These are phyloP conservation scores for Vicia faba DNA, from an alignment of 306 rosid species.

Conservation along the genomic window DNA sequence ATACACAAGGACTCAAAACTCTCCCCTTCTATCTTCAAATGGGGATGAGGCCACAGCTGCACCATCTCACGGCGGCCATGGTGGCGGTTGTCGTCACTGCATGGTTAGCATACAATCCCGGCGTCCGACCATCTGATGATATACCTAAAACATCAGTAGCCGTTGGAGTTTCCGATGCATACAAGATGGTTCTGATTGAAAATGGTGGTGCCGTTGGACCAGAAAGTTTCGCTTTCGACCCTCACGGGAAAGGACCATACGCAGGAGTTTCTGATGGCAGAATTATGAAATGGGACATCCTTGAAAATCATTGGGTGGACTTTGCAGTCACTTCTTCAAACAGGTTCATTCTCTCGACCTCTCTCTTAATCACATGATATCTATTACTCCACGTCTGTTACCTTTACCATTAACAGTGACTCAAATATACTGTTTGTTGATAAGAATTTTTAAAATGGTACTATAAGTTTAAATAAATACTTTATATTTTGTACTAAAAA, in stretches of 20 bases:
- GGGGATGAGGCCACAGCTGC: constrained; percentile 18
- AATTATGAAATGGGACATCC: constrained; percentile 63
- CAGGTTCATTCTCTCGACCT: constrained; percentile 39
- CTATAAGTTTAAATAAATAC: no score
- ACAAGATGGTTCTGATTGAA: constrained; percentile 42
- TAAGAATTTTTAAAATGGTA: no score
- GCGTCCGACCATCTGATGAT: no score
- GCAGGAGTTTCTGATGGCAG: constrained; percentile 72
- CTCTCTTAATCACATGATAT: neutral
- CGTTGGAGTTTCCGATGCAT: neutral
- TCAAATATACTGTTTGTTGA: no score
- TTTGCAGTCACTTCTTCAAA: constrained; percentile 58
- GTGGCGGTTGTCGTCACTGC: constrained; percentile 15
- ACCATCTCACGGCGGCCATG: constrained; percentile 9
- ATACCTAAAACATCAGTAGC: neutral
- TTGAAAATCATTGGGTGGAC: constrained; percentile 51
- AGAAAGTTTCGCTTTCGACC: constrained; percentile 68
- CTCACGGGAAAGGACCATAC: constrained; percentile 67
- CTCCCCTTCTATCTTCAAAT: neutral
- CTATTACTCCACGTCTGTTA: neutral
- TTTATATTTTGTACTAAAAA: no score
- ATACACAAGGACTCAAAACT: neutral
- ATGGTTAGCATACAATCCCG: constrained; percentile 26
- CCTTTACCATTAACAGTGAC: no score
- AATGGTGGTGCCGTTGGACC: constrained; percentile 55